Conservation (phyloP, 257 asterid genomes). For the Orobanche coerulescens region DNA sequence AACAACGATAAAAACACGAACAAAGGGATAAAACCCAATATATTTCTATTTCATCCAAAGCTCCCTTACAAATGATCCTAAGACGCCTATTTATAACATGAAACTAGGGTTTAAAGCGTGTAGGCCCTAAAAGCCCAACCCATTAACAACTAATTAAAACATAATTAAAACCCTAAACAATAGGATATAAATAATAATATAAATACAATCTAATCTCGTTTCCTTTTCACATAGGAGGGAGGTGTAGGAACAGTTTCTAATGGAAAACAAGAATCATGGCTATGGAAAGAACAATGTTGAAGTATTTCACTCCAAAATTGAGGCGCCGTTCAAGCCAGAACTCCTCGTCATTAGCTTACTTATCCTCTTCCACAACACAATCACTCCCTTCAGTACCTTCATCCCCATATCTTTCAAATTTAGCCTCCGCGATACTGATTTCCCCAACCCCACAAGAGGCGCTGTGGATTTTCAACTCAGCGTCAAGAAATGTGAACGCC, state of each 20-base stretch:
- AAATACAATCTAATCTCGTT: not conserved
- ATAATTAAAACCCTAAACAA: too few species aligned
- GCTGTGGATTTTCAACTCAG: constrained; percentile 44
- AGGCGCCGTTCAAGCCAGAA: constrained; percentile 19
- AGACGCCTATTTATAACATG: too few species aligned
- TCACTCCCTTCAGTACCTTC: constrained; percentile 18
- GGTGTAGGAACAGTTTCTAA: not conserved
- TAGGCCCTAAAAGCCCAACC: too few species aligned
- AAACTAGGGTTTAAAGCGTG: too few species aligned
- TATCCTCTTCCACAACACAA: constrained; percentile 24
- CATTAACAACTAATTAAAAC: too few species aligned
- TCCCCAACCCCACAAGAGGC: constrained; percentile 48
- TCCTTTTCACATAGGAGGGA: not conserved
- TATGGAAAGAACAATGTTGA: constrained; percentile 29
- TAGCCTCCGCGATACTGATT: constrained; percentile 41
- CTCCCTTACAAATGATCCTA: too few species aligned
- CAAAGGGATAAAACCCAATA: too few species aligned
- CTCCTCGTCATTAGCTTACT: constrained; percentile 14
- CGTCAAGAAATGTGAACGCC: constrained; percentile 32
- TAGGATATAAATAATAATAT: too few species aligned
- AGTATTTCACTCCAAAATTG: constrained; percentile 26
- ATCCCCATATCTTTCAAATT: constrained; percentile 34
- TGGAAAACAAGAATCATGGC: constrained; percentile 19
- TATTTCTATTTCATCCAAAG: too few species aligned
- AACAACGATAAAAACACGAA: too few species aligned